Base-by-base conservation (phyloP, 805 yeast genomes). In the Kluyveromyces lactis region DNA sequence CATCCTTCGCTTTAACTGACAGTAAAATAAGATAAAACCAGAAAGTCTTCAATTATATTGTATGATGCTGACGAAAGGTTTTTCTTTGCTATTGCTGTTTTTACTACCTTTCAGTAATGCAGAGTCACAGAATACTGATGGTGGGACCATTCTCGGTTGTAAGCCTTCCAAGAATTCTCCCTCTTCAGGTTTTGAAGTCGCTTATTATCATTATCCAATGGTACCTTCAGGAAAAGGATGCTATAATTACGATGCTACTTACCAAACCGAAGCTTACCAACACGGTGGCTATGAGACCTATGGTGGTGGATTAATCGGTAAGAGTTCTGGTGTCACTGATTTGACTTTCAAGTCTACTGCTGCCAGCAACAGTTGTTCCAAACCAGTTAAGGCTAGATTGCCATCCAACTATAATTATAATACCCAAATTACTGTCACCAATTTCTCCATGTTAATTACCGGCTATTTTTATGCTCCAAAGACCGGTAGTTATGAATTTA, bases 401-500 rank as follows among this genome's bases (percentile, higher is more conserved):
- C 50, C 48, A 3, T 8, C 39, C 15, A 42, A 42, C 31, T 46
- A 42, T 26, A 42, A 46, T 26, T 46, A 41, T 28, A 44, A 42
- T 17, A 15, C n/a, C 2, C 17, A 26, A 2, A 31, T 47, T 15
- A 39, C 42, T 6, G 18, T 36, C 37, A 38, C 48, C 9, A 51
- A 53, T 36, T 51, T 48, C 23, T 42, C 55, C 24, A 42, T 59
- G 50, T 47, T 46, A 26, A 43, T 51, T 15, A 53, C 56, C 8
- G 58, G 58, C 28, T 57, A 50, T 39, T 51, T 51, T 45, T 26
- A 36, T 15, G 56, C 68, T 7, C 41, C 48, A 3, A 43, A 33
- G 11, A 45, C 58, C 16, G 69, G 68, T 42, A 33, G 46, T 4
- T 64, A 61, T 34, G 41, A 42, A 1, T 50, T 63, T 39, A 26